phyloP scores from a whole-genome alignment of 2,329 filamentous ascomycete genomes.

The Fusarium transvaalense region DNA sequence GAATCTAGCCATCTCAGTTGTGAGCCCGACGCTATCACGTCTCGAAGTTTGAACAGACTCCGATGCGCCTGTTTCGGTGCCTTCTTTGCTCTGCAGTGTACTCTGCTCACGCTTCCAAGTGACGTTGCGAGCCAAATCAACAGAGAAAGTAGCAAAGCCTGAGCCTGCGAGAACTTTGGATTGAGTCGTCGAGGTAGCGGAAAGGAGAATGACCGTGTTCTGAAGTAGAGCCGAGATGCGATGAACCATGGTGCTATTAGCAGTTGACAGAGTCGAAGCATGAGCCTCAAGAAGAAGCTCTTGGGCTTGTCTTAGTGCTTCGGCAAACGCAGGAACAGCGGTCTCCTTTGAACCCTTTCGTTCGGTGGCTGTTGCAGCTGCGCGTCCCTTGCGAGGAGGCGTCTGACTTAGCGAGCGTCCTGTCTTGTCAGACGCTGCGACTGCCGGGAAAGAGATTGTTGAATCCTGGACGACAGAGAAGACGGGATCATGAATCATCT shows the following conservation, averaged over 20 bases:
- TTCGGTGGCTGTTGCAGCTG: slow-evolving; percentile 30
- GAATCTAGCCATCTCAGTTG: slow-evolving; percentile 72
- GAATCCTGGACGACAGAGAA: slow-evolving; percentile 94
- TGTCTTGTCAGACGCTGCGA: slow-evolving; percentile 61
- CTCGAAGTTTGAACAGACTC: slow-evolving; percentile 42
- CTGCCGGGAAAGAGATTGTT: slow-evolving; percentile 85
- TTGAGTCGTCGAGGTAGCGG: slow-evolving; percentile 67
- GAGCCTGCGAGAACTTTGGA: slow-evolving; percentile 62
- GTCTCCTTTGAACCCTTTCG: slow-evolving; percentile 51
- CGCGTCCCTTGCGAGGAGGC: slow-evolving; percentile 52
- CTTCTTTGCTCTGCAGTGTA: slow-evolving; percentile 60
- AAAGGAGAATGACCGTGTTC: slow-evolving; percentile 74
- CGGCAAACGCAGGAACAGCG: slow-evolving; percentile 62
- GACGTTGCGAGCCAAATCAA: slow-evolving; percentile 78
- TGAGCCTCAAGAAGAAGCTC: slow-evolving; percentile 75
- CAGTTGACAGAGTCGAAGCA: slow-evolving; percentile 63
- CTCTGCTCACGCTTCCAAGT: slow-evolving; percentile 75
- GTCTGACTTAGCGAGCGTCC: slow-evolving; percentile 54
- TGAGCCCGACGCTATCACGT: slow-evolving; percentile 60
- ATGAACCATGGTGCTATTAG: slow-evolving; percentile 71
- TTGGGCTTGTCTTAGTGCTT: slow-evolving; percentile 73
- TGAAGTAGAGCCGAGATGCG: slow-evolving; percentile 73
- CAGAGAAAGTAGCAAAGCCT: slow-evolving; percentile 71
- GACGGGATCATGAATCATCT: slow-evolving; percentile 83
- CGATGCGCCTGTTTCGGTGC: slow-evolving; percentile 8